Evolutionary conservation across 176 grass and related monocot genomes (phyloP).

Genomic region (Paspalum notatum): DNA sequence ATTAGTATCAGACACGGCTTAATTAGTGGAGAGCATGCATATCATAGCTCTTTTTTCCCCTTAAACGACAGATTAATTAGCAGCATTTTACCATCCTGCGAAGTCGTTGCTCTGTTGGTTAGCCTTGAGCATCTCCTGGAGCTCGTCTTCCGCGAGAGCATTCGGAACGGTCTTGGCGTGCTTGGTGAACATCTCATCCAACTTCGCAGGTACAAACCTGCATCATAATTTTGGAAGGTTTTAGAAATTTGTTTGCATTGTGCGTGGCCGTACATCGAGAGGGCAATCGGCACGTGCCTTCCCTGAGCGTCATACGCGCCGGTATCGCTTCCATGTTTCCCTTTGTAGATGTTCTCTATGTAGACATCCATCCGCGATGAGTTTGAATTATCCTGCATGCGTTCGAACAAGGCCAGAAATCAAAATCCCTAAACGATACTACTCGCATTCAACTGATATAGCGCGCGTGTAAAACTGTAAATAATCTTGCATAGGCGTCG

Average conservation of each 20-base stretch:
- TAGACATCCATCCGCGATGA: slow-evolving; percentile 56
- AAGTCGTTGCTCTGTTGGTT: slow-evolving; percentile 51
- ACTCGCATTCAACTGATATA: not conserved
- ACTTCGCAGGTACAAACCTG: slow-evolving; percentile 68
- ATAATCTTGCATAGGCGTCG: no score
- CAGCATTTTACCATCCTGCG: slow-evolving; percentile 49
- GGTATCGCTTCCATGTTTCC: slow-evolving; percentile 69
- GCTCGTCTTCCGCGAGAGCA: slow-evolving; percentile 50
- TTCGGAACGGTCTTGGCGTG: slow-evolving; percentile 45
- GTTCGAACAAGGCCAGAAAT: not conserved
- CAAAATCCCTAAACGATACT: not conserved
- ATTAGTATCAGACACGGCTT: not conserved
- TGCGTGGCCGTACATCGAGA: not conserved
- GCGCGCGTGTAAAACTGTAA: no score
- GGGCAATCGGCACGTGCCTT: slow-evolving; percentile 31
- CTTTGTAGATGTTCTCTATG: slow-evolving; percentile 71
- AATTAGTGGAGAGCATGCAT: not conserved
- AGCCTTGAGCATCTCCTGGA: slow-evolving; percentile 53
- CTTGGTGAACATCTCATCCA: slow-evolving; percentile 73
- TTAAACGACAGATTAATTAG: not conserved
- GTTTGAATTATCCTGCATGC: slow-evolving; percentile 49
- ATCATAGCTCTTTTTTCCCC: not conserved
- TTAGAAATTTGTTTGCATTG: not conserved
- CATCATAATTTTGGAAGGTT: not conserved
- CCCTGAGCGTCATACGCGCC: slow-evolving; percentile 62